phyloP scores from a whole-genome alignment of 352 stramenopile genomes.

The Pythium grandisporangium region DNA sequence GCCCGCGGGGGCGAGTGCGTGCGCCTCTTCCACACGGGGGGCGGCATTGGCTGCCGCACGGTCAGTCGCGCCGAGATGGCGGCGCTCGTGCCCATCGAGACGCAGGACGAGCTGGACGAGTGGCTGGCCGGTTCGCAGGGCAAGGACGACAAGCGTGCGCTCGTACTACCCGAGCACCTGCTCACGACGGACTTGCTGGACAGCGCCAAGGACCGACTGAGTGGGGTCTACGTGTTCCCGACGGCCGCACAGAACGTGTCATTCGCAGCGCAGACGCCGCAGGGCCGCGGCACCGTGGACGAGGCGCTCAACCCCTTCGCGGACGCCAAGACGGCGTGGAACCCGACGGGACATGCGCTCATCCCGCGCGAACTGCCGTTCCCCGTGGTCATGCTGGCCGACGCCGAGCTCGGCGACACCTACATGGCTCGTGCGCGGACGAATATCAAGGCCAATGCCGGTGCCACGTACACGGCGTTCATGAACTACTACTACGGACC shows the following conservation, averaged over 20 bases:
- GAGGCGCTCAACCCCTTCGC: slow-evolving; percentile 60
- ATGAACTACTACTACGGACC: slow-evolving; percentile 85
- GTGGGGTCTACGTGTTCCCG: slow-evolving; percentile 54
- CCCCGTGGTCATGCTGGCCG: slow-evolving; percentile 55
- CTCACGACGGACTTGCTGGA: slow-evolving; percentile 26
- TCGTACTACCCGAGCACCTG: slow-evolving; percentile 62
- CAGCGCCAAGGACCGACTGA: slow-evolving; percentile 23
- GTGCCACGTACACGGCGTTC: slow-evolving; percentile 59
- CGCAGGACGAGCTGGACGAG: slow-evolving; percentile 22
- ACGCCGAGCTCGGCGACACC: slow-evolving; percentile 18
- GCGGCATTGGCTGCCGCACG: slow-evolving; percentile 56
- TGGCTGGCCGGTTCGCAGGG: slow-evolving; percentile 25
- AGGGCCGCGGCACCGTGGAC: slow-evolving; percentile 52
- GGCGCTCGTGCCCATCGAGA: slow-evolving; percentile 36
- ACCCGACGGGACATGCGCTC: slow-evolving; percentile 39
- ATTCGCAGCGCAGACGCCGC: slow-evolving; percentile 41
- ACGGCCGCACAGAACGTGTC: slow-evolving; percentile 26
- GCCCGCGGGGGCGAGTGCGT: slow-evolving; percentile 61
- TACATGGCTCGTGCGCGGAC: slow-evolving; percentile 48
- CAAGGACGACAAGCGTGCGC: slow-evolving; percentile 29
- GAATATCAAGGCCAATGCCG: slow-evolving; percentile 31
- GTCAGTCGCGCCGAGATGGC: slow-evolving; percentile 44
- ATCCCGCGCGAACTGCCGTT: slow-evolving; percentile 35
- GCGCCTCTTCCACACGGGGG: slow-evolving; percentile 63
- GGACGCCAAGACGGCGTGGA: slow-evolving; percentile 50